phyloP scores from a whole-genome alignment of 805 yeast genomes.

The Barnettozyma californica region DNA sequence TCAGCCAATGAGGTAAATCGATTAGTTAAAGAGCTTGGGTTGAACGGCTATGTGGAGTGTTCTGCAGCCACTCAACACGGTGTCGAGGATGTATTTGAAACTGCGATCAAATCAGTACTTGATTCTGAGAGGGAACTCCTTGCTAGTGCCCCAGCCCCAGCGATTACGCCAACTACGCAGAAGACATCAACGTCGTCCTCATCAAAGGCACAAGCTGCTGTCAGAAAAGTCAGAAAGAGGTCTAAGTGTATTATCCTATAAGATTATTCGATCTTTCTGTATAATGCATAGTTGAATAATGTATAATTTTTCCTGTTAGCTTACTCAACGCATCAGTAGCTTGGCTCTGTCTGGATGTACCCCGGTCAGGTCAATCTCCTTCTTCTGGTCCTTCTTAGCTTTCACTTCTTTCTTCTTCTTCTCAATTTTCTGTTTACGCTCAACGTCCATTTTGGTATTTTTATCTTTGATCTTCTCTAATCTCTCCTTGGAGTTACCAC shows the following conservation, averaged over 20 bases:
- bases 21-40: slow-evolving; percentile 65
- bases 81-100: slow-evolving; percentile 78
- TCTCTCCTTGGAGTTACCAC: slow-evolving; percentile 77
- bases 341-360: slow-evolving; percentile 67
- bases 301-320: not conserved
- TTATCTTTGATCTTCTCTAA: slow-evolving; percentile 68
- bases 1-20: slow-evolving; percentile 55
- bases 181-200: not conserved
- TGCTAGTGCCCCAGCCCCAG: slow-evolving; percentile 4
- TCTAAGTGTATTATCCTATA: slow-evolving; percentile 46
- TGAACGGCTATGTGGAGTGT: slow-evolving; percentile 76
- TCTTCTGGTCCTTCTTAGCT: slow-evolving; percentile 16
- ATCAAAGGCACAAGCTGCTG: not conserved
- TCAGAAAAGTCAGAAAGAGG: slow-evolving; percentile 36
- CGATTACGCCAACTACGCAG: slow-evolving; percentile 4
- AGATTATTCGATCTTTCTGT: not conserved
- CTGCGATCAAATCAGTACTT: slow-evolving; percentile 68
- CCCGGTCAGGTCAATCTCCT: slow-evolving; percentile 17
- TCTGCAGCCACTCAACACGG: slow-evolving; percentile 89
- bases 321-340: slow-evolving; percentile 26
- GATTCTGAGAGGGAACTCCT: slow-evolving; percentile 15
- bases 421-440: slow-evolving; percentile 53
- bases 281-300: not conserved
- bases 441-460: slow-evolving; percentile 69
- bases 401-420: slow-evolving; percentile 40